Evolutionary conservation across 495 filamentous ascomycete species (phyloP), one percentile per base, ranked within the genome.

Genomic region (Tuber aestivum): DNA sequence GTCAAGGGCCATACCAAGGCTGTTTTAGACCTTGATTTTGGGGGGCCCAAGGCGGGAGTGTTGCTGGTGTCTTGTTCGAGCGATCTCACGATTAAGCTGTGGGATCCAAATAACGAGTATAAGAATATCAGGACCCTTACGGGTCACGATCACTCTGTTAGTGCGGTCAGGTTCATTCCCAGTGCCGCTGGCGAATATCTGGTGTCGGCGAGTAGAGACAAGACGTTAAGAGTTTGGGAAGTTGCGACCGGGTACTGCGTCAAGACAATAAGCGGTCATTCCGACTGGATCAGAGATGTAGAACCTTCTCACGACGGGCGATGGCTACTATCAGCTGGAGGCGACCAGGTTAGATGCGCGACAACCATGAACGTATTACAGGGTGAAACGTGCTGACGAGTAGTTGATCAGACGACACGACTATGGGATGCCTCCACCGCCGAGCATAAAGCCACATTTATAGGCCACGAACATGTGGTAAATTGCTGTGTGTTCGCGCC

Each of bases 31-130:
- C 89, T 97, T 70, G 95, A 97, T 80, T 98, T 92, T 84, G 95
- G 95, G 23, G 95, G 95, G 0, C 94, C 93, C 1, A 88, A 92
- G 78, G 93, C 92, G 56, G 91, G 91, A 37, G 94, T 92, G 23
- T 88, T 99, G 45, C 89, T 99, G 68, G 95, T 94, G 23, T 95
- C 92, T 7, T 97, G 95, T 84, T 93, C 91, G 27, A 92, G 91
- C 72, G 95, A 97, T 81, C 86, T 97, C 5, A 97, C 93, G 2
- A 97, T 97, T 85, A 99, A 97, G 82, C 84, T 99, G 12, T 99
- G 95, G 95, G 94, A 97, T 75, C 95, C 95, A 2, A 90, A 88
- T 35, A 92, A 97, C 80, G 93, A 96, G 61, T 97, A 98, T 85
- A 96, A 97, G 80, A 97, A 97, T 82, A 95, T 97, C 74, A 89